Percentiles rank a stretch among this genome's conserved stretches.
Evolutionary conservation across 179 eudicot species (phyloP).

Genomic region (Patellifolia procumbens): DNA sequence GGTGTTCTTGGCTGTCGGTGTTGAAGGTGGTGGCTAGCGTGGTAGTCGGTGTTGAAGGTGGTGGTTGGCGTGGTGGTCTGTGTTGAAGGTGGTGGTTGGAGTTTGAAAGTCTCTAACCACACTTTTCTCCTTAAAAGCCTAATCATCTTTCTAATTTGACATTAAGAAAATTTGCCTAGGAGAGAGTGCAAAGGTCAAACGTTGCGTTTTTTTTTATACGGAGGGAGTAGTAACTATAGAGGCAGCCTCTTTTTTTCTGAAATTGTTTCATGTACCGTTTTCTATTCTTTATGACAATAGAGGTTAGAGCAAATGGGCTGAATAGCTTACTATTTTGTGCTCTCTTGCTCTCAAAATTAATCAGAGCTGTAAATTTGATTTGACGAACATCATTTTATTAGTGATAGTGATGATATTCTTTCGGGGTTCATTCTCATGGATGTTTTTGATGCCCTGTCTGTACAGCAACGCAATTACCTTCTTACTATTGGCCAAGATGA

Average conservation of each 20-base stretch:
- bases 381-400: background rate
- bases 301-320: background rate
- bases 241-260: background rate
- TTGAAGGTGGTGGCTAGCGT: no score
- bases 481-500: conserved; percentile 95
- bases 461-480: conserved; percentile 87
- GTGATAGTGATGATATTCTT: background rate
- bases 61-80: no score
- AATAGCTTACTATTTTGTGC: background rate
- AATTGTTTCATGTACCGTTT: background rate
- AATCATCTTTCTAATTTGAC: no score
- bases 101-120: no score
- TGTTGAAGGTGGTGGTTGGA: no score
- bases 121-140: no score
- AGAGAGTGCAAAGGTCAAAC: no score
- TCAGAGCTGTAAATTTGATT: background rate
- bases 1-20: no score
- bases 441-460: conserved; percentile 10
- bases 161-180: no score
- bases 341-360: background rate
- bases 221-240: background rate
- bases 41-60: no score
- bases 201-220: no score
- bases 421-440: conserved; percentile 11
- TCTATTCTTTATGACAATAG: background rate